A percentile compares a stretch with the other conserved stretches of the same genome.
These are phyloP conservation scores for Tetrapisispora namnaoensis DNA, from an alignment of 805 yeast genomes.

Conservation along the genomic window DNA sequence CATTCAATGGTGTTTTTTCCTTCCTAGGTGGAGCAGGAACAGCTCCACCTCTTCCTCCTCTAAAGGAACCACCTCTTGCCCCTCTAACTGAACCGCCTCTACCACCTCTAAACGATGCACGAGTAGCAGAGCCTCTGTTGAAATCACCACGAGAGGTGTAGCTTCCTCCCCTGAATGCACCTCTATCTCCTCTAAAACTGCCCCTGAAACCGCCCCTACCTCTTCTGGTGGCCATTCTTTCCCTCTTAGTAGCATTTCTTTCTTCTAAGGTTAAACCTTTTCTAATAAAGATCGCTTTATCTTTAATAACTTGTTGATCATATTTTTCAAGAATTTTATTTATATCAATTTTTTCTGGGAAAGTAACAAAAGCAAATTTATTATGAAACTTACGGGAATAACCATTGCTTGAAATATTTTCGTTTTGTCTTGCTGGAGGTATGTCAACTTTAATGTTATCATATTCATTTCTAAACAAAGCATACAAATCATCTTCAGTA, in stretches of 20 bases:
- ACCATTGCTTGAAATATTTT: conserved; percentile 7
- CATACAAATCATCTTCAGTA: conserved; percentile 21
- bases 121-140: too few species aligned
- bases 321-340: conserved; percentile 18
- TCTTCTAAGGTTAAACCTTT: conserved; percentile 18
- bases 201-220: conserved; percentile 10
- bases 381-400: conserved; percentile 15
- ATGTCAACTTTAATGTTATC: conserved; percentile 25
- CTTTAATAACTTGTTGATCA: conserved; percentile 17
- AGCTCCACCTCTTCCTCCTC: conserved; percentile 13
- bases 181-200: conserved; percentile 6
- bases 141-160: background rate
- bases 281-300: conserved; percentile 27
- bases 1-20: conserved; percentile 30
- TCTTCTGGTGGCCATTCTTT: conserved; percentile 6
- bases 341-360: conserved; percentile 24
- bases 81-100: conserved; percentile 4
- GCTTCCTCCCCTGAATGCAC: conserved; percentile 6
- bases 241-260: conserved; percentile 7
- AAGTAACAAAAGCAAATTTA: conserved; percentile 28
- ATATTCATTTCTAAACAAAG: conserved; percentile 20
- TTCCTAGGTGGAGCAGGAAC: conserved; percentile 14
- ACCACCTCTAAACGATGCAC: too few species aligned
- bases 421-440: conserved; percentile 17
- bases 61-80: conserved; percentile 5